phyloP scores from a whole-genome alignment of 148 eudicot species.

The Rhododendron molle region DNA sequence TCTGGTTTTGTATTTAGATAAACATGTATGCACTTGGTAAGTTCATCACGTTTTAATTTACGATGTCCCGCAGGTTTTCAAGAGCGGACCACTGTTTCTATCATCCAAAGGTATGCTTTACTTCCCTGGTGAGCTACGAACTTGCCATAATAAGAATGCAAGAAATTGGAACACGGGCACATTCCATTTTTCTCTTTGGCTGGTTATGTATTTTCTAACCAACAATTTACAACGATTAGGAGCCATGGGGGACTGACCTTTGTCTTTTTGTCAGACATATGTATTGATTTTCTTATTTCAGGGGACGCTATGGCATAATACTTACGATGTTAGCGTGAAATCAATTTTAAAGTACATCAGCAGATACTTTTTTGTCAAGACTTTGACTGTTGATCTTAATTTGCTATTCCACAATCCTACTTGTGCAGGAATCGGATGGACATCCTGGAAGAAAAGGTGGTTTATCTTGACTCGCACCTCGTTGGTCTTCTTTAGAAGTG shows the following conservation, averaged over 20 bases:
- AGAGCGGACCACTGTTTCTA: slow-evolving; percentile 77
- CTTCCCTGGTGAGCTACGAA: slow-evolving; percentile 4
- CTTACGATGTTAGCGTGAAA: neutral
- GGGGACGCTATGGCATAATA: neutral
- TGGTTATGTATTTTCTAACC: neutral
- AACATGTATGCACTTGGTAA: neutral
- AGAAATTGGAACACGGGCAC: neutral
- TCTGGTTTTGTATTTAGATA: neutral
- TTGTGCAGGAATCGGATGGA: slow-evolving; percentile 94
- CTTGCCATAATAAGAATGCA: neutral
- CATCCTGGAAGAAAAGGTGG: slow-evolving; percentile 99
- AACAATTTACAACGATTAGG: neutral
- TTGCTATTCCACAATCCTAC: neutral
- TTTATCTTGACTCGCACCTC: slow-evolving; percentile 88
- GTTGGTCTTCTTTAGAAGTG: slow-evolving; percentile 89
- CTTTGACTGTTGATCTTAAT: neutral
- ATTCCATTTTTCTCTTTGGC: neutral
- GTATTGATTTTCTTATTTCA: neutral
- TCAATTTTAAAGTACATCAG: neutral
- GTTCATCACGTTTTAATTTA: neutral
- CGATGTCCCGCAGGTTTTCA: slow-evolving; percentile 62
- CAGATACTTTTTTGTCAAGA: neutral
- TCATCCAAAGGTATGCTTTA: slow-evolving; percentile 81
- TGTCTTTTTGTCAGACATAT: neutral
- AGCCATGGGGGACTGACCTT: neutral